phyloP scores from a whole-genome alignment of 306 rosid genomes.

The Hippophae tibetana region DNA sequence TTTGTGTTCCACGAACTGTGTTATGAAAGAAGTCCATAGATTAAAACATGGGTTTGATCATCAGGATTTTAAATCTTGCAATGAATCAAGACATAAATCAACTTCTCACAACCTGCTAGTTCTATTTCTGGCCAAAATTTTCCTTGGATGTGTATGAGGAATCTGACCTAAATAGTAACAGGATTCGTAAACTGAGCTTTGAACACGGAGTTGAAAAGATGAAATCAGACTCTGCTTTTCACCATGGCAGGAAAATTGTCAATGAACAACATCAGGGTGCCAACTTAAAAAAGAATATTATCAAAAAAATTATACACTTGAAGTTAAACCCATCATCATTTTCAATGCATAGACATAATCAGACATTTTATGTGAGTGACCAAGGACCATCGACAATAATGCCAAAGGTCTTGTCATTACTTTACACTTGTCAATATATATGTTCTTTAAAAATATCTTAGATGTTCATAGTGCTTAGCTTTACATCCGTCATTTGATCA shows the following conservation, averaged over 20 bases:
- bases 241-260: constrained; percentile 35
- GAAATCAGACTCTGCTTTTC: constrained; percentile 44
- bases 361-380: constrained; percentile 38
- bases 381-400: constrained; percentile 31
- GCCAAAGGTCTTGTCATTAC: constrained; percentile 34
- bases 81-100: constrained; percentile 33
- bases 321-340: constrained; percentile 47
- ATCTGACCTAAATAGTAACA: constrained; percentile 37
- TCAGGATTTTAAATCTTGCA: constrained; percentile 43
- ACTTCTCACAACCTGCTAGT: constrained; percentile 19
- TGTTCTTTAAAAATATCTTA: background rate
- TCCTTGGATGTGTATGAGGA: constrained; percentile 54
- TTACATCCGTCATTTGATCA: constrained; percentile 1
- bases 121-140: constrained; percentile 45
- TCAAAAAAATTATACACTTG: constrained; percentile 37
- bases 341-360: constrained; percentile 26
- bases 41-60: constrained; percentile 40
- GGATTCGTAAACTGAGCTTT: constrained; percentile 26
- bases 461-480: constrained; percentile 16
- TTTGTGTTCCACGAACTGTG: constrained; percentile 50
- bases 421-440: constrained; percentile 6
- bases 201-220: constrained; percentile 45
- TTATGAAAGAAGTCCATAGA: constrained; percentile 38
- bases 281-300: constrained; percentile 28
- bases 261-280: constrained; percentile 32